Percentiles rank a stretch among this genome's conserved stretches.
Conservation (phyloP, 345 rosid species). For the Rhodamnia argentea region DNA sequence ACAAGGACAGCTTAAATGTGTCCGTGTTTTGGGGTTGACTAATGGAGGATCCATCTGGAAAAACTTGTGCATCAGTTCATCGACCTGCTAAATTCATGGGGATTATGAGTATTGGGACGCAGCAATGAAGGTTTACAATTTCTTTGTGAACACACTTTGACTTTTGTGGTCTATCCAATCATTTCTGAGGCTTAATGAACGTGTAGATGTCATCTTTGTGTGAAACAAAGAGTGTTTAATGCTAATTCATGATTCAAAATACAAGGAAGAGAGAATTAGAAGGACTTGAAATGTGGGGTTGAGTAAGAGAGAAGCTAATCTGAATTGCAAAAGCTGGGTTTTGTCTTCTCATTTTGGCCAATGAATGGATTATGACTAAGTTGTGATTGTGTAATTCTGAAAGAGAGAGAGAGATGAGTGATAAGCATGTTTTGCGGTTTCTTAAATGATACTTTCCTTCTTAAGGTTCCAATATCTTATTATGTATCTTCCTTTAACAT, state of each 20-base stretch:
- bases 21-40: not conserved
- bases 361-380: not conserved
- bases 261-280: too few species aligned
- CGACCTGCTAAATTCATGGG: slow-evolving; percentile 34
- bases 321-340: not conserved
- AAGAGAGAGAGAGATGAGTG: not conserved
- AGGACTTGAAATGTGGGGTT: too few species aligned
- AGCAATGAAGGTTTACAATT: not conserved
- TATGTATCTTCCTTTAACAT: not conserved
- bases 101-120: not conserved
- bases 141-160: slow-evolving; percentile 10
- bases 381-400: not conserved
- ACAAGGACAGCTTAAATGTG: not conserved
- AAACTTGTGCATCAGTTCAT: slow-evolving; percentile 41
- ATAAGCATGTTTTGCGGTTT: not conserved
- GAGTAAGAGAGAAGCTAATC: not conserved
- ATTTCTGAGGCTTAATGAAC: slow-evolving; percentile 8
- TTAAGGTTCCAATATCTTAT: not conserved
- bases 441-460: not conserved
- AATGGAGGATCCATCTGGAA: slow-evolving; percentile 19
- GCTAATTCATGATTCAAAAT: too few species aligned
- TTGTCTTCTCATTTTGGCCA: not conserved
- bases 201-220: not conserved
- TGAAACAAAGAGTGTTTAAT: not conserved
- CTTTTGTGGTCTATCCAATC: slow-evolving; percentile 21